These are phyloP conservation scores for Heterobasidion occidentale DNA, from an alignment of 1,284 basidiomycete species.

Conservation along the genomic window DNA sequence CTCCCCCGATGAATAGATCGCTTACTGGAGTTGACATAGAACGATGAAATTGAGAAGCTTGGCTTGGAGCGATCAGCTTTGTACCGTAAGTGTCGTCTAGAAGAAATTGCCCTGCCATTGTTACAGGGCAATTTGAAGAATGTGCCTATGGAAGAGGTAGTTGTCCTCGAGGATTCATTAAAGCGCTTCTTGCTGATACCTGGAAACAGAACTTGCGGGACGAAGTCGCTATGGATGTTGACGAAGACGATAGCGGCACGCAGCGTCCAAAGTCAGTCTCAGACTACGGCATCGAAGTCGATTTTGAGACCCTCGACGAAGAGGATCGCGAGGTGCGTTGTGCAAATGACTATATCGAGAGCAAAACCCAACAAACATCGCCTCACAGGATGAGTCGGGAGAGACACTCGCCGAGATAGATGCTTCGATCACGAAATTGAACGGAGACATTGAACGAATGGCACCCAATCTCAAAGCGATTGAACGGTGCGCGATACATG, in stretches of 20 bases:
- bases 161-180: constrained; percentile 7
- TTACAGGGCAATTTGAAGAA: constrained; percentile 70
- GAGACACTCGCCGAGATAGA: constrained; percentile 74
- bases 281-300: constrained; percentile 88
- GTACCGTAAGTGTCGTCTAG: constrained; percentile 89
- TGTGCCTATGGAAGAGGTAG: constrained; percentile 91
- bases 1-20: neutral
- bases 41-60: constrained; percentile 90
- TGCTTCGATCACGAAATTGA: constrained; percentile 65
- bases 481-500: constrained; percentile 48
- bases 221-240: constrained; percentile 86
- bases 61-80: constrained; percentile 81
- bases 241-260: constrained; percentile 62
- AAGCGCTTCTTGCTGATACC: neutral
- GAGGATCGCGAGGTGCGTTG: constrained; percentile 63
- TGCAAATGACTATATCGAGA: too few species aligned
- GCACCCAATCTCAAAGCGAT: constrained; percentile 96
- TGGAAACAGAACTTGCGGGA: constrained; percentile 62
- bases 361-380: too few species aligned
- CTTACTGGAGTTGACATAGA: constrained; percentile 37
- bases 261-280: constrained; percentile 65
- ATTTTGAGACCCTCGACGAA: constrained; percentile 77
- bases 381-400: constrained; percentile 50
- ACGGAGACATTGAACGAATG: constrained; percentile 86
- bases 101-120: constrained; percentile 86